A percentile compares a stretch with the other conserved stretches of the same genome.
These are phyloP conservation scores for Claviceps arundinis DNA, from an alignment of 2,329 filamentous ascomycete species.

Conservation along the genomic window DNA sequence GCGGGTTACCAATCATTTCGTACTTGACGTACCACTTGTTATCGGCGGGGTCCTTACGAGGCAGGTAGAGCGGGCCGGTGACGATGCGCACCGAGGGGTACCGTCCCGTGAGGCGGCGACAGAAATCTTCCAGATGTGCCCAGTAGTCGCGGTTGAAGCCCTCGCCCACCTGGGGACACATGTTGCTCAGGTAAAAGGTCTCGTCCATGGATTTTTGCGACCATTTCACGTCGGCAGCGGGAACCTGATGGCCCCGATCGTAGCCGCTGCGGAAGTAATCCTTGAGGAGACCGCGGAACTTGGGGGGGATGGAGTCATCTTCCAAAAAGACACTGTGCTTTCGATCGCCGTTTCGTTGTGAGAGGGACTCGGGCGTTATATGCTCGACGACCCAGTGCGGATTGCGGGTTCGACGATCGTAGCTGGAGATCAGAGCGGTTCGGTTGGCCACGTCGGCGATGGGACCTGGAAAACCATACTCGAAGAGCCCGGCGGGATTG, in stretches of 20 bases:
- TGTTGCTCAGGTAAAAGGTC: constrained; percentile 87
- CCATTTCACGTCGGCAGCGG: constrained; percentile 94
- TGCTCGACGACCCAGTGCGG: constrained; percentile 93
- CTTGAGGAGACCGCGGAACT: constrained; percentile 79
- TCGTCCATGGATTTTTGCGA: constrained; percentile 87
- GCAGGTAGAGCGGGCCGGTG: constrained; percentile 87
- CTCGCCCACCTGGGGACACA: constrained; percentile 96
- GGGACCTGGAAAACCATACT: constrained; percentile 88
- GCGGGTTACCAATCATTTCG: constrained; percentile 88
- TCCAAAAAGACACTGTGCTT: constrained; percentile 74
- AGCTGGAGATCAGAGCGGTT: constrained; percentile 68
- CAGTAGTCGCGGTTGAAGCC: constrained; percentile 99
- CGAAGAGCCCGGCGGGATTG: constrained; percentile 63
- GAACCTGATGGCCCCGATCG: constrained; percentile 92
- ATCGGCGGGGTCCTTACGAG: constrained; percentile 65
- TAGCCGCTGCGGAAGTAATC: constrained; percentile 95
- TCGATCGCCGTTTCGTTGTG: constrained; percentile 63
- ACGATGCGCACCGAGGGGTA: constrained; percentile 87
- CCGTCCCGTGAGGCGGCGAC: constrained; percentile 61
- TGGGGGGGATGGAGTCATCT: constrained; percentile 63
- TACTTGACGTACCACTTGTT: constrained; percentile 93
- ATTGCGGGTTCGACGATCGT: constrained; percentile 82
- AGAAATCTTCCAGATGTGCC: constrained; percentile 98
- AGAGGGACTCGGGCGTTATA: constrained; percentile 79
- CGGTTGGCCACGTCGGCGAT: constrained; percentile 69